Evolutionary conservation across 2,329 filamentous ascomycete genomes (phyloP).

Genomic region (Colletotrichum karsti): DNA sequence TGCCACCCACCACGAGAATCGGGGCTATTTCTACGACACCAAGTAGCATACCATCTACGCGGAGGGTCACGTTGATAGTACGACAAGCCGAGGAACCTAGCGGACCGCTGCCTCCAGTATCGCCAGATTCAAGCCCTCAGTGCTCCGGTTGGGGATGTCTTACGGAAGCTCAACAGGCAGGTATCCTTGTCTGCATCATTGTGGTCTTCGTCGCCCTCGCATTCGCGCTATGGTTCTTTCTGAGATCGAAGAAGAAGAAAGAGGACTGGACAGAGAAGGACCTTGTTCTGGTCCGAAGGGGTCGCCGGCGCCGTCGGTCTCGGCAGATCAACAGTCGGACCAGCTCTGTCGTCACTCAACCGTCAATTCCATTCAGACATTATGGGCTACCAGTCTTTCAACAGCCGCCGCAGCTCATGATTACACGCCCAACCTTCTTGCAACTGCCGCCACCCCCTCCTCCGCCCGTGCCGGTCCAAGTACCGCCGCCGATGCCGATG

Average conservation of each 20-base stretch:
- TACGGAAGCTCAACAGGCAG: constrained; percentile 44
- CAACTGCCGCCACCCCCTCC: constrained; percentile 13
- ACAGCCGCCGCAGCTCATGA: not conserved
- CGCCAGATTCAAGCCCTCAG: constrained; percentile 31
- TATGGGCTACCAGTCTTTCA: not conserved
- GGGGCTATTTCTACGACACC: not conserved
- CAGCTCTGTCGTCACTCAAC: not conserved
- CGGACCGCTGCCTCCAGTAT: not conserved
- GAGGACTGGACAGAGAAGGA: constrained; percentile 6
- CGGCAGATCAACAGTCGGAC: not conserved
- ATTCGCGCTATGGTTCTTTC: constrained; percentile 44
- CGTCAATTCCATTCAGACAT: constrained; percentile 16
- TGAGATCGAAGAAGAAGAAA: constrained; percentile 16
- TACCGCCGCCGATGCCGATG: constrained; percentile 5
- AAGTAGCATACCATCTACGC: no score
- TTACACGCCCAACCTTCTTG: not conserved
- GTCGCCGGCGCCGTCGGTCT: not conserved
- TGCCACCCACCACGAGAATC: not conserved
- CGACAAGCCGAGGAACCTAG: constrained; percentile 13
- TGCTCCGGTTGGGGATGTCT: constrained; percentile 48
- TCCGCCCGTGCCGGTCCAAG: not conserved
- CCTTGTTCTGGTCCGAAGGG: constrained; percentile 16
- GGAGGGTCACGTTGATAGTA: no score
- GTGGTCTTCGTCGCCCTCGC: constrained; percentile 38
- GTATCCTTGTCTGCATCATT: constrained; percentile 47